Evolutionary conservation across 495 filamentous ascomycete species (phyloP).

Genomic region (Opeltia flavorubescens): DNA sequence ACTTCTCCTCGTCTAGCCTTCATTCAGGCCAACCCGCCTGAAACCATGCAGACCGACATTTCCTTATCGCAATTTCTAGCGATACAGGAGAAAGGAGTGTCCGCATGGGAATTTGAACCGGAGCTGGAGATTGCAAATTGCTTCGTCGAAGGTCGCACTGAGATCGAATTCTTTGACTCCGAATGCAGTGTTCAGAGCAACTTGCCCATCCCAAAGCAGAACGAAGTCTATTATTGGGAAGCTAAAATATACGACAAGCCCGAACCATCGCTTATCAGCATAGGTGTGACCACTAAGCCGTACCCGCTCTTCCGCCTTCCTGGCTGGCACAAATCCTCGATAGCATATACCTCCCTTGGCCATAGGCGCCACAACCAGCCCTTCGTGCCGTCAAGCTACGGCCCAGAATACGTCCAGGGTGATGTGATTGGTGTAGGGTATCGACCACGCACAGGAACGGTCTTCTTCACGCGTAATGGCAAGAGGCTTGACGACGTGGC

Average conservation of each 20-base stretch:
- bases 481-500: slow-evolving; percentile 90
- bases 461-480: slow-evolving; percentile 97
- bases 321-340: slow-evolving; percentile 81
- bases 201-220: slow-evolving; percentile 91
- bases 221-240: slow-evolving; percentile 99
- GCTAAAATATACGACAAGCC: slow-evolving; percentile 97
- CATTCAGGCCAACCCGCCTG: slow-evolving; percentile 84
- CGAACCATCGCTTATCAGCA: slow-evolving; percentile 66
- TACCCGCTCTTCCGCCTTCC: slow-evolving; percentile 91
- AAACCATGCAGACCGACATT: slow-evolving; percentile 91
- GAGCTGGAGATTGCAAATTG: slow-evolving; percentile 98
- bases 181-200: slow-evolving; percentile 97
- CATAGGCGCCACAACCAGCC: slow-evolving; percentile 84
- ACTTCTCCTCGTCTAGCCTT: slow-evolving; percentile 47
- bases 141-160: slow-evolving; percentile 89
- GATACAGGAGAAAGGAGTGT: slow-evolving; percentile 97
- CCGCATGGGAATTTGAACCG: slow-evolving; percentile 97
- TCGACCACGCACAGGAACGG: slow-evolving; percentile 79
- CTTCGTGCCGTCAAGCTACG: slow-evolving; percentile 61
- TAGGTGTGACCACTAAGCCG: slow-evolving; percentile 90
- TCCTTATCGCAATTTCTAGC: slow-evolving; percentile 94
- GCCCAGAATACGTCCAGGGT: slow-evolving; percentile 71
- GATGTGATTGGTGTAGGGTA: slow-evolving; percentile 96
- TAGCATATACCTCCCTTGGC: slow-evolving; percentile 80
- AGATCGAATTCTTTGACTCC: slow-evolving; percentile 96